These are phyloP conservation scores for Xylariaceae sp. DNA, from an alignment of 2,329 filamentous ascomycete genomes.

Conservation along the genomic window DNA sequence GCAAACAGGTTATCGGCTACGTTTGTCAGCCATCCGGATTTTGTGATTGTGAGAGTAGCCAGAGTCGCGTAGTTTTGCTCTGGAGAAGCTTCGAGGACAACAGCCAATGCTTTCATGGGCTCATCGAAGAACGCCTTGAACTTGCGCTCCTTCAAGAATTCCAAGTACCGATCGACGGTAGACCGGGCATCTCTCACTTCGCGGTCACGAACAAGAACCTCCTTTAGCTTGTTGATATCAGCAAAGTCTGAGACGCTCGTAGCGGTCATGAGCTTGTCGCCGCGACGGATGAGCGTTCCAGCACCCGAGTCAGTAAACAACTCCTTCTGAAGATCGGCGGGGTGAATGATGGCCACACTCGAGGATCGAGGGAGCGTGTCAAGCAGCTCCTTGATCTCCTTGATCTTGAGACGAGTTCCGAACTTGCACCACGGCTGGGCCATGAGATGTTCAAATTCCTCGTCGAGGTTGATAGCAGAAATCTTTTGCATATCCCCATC, in stretches of 20 bases:
- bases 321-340: conserved; percentile 92
- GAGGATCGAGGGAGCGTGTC: conserved; percentile 86
- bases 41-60: conserved; percentile 88
- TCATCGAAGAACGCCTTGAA: conserved; percentile 97
- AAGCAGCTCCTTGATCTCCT: conserved; percentile 91
- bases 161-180: conserved; percentile 82
- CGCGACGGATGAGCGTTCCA: conserved; percentile 85
- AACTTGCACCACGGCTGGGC: conserved; percentile 91
- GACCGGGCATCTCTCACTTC: conserved; percentile 77
- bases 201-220: conserved; percentile 75
- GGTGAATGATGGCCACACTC: conserved; percentile 95
- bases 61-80: conserved; percentile 72
- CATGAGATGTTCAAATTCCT: conserved; percentile 93
- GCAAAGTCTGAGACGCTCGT: conserved; percentile 69
- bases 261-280: conserved; percentile 79
- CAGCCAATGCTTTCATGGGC: conserved; percentile 84
- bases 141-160: conserved; percentile 68
- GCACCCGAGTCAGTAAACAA: conserved; percentile 94
- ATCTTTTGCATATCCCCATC: conserved; percentile 94
- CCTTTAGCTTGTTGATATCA: conserved; percentile 73
- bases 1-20: conserved; percentile 93
- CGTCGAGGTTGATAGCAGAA: conserved; percentile 93
- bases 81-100: conserved; percentile 72
- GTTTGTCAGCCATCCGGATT: conserved; percentile 90
- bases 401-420: conserved; percentile 93